Evolutionary conservation across 768 basidiomycete species (phyloP).

Genomic region (Rhodotorula toruloides): DNA sequence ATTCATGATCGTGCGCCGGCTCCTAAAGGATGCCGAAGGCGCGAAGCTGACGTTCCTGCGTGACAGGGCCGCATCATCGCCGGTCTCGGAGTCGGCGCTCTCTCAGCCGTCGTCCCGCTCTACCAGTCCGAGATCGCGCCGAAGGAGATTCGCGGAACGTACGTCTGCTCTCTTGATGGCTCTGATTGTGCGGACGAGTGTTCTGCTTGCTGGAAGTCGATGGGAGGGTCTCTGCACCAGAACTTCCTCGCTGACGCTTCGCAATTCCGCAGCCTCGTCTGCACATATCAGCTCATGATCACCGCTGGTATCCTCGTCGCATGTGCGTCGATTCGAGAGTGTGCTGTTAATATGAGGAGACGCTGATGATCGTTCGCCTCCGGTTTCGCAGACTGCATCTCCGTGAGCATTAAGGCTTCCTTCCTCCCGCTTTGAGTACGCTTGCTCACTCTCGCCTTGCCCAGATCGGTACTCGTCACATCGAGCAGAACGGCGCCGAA

Average conservation of each 20-base stretch:
- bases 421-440: not conserved
- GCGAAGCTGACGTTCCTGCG: not conserved
- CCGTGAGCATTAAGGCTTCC: not conserved
- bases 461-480: conserved; percentile 61
- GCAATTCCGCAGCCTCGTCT: not conserved
- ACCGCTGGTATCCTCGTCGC: conserved; percentile 59
- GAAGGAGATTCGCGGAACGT: conserved; percentile 62
- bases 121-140: conserved; percentile 72
- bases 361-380: too few species aligned
- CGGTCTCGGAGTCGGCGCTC: conserved; percentile 64
- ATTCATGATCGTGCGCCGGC: not conserved
- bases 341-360: too few species aligned
- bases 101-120: conserved; percentile 65
- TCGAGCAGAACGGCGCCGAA: conserved; percentile 51
- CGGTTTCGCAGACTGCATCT: too few species aligned
- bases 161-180: conserved; percentile 30
- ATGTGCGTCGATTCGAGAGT: not conserved
- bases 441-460: not conserved
- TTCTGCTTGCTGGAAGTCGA: too few species aligned
- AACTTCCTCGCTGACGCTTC: not conserved
- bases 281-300: conserved; percentile 51
- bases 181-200: not conserved
- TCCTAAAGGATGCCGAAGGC: not conserved
- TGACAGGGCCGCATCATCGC: conserved; percentile 52
- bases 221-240: too few species aligned